Base-by-base conservation (phyloP, 164 flowering plant species). In the Hamamelis virginiana region DNA sequence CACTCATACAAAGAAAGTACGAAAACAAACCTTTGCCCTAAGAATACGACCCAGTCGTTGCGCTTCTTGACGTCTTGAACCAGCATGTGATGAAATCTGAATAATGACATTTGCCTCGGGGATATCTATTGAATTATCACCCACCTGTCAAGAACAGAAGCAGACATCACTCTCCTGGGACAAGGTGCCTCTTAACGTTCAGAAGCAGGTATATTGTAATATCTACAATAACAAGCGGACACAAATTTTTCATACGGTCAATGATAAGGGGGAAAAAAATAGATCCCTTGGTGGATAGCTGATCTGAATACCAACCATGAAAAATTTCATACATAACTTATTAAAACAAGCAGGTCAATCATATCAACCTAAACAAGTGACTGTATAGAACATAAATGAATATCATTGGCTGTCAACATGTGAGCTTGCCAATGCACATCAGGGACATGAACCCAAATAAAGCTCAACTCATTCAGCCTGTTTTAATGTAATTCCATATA, bases 61-160 rank as follows among this genome's bases (percentile, higher is more conserved):
- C 51, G 98, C 99, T 81, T 95, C 98, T 76, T 95, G 99, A 79
- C 99, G 97, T 58, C 99, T 85, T 53, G 98, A 95, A 77, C 99
- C 99, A 82, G 99, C 99, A 81, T 95, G 99, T 50, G 99, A 95
- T 64, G 99, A 95, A 59, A 95, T 95, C 79, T 93, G 98, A 72
- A 94, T 94, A 19, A 94, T 96, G 71, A 96, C 99, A 83, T 93
- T 96, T 59, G 99, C 99, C 79, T 93, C 99, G 9, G 99, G 98
- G 60, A 96, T 96, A 90, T 96, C 99, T 65, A 96, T 96, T 18
- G 99, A 96, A 67, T 96, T 96, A 70, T 96, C 99, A 71, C 99
- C 99, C 25, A 96, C 99, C 99, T 96, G 79, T 61, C 59, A 66
- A 78, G 12, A 50, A 38, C 65, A 57, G 44, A 16, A 58, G 44